Percentiles rank a stretch among this genome's conserved stretches.
Evolutionary conservation across 2,329 filamentous ascomycete species (phyloP).

Genomic region (Dryadomyces sulphureus): DNA sequence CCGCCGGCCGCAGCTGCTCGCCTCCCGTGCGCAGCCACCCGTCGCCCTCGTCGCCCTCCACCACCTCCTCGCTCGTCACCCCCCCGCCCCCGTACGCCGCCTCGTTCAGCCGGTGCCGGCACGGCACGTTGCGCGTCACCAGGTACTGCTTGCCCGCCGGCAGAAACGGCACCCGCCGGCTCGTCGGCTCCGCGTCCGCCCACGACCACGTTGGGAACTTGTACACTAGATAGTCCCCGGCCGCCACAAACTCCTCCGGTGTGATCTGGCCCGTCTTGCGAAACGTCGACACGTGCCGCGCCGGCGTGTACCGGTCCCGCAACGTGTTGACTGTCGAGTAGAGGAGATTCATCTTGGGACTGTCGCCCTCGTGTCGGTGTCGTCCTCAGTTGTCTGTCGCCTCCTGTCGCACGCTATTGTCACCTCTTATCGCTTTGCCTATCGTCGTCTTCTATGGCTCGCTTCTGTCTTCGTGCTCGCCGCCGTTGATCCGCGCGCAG

Average conservation of each 20-base stretch:
- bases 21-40: constrained; percentile 88
- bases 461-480: too few relatives aligned
- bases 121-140: constrained; percentile 87
- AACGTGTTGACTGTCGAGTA: constrained; percentile 87
- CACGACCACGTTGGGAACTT: constrained; percentile 99
- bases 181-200: constrained; percentile 72
- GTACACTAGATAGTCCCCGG: constrained; percentile 95
- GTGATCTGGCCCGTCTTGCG: constrained; percentile 90
- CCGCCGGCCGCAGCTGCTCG: not conserved
- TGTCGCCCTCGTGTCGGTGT: not conserved
- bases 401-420: not conserved
- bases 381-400: not conserved
- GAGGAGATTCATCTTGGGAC: constrained; percentile 56
- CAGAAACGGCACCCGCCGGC: constrained; percentile 66
- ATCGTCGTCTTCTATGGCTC: too few relatives aligned
- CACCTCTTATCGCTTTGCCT: not conserved
- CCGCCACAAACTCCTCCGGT: constrained; percentile 88
- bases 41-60: constrained; percentile 65
- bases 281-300: constrained; percentile 84
- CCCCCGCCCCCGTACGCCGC: constrained; percentile 63
- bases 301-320: constrained; percentile 80
- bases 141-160: constrained; percentile 89
- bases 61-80: constrained; percentile 21
- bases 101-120: constrained; percentile 78
- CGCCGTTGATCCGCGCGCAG: too few relatives aligned